A percentile compares a stretch with the other conserved stretches of the same genome.
These are phyloP conservation scores for Hortiboletus flavorubellus DNA, from an alignment of 768 basidiomycete genomes.

Conservation along the genomic window DNA sequence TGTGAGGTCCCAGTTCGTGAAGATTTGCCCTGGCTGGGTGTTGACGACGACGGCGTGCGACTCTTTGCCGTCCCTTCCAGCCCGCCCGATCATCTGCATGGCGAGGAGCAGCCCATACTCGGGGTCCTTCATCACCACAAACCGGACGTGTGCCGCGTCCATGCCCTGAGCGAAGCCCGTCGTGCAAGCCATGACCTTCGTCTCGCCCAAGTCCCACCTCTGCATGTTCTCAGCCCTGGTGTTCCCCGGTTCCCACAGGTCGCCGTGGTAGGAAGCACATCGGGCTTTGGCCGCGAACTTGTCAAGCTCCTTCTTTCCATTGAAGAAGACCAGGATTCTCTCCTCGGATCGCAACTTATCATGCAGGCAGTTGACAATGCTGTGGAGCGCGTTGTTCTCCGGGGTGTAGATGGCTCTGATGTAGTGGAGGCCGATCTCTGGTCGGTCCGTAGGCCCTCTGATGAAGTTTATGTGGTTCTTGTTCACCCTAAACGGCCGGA, in stretches of 20 bases:
- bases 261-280: no score
- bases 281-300: no score
- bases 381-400: no score
- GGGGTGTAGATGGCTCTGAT: not conserved
- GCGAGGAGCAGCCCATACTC: not conserved
- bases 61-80: not conserved
- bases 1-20: no score
- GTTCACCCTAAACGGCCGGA: not conserved
- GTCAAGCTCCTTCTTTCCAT: no score
- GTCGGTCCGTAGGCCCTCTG: not conserved
- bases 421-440: not conserved
- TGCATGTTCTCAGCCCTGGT: not conserved
- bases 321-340: no score
- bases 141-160: not conserved
- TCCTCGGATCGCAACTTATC: no score
- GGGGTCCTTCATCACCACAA: not conserved
- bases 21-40: not conserved
- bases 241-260: no score
- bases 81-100: not conserved
- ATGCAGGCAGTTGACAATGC: no score
- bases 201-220: not conserved
- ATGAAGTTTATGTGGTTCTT: not conserved
- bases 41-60: not conserved
- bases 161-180: not conserved
- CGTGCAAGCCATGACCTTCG: conserved; percentile 2